phyloP scores from a whole-genome alignment of 2,329 filamentous ascomycete genomes.

The Teratosphaeria gauchensis region DNA sequence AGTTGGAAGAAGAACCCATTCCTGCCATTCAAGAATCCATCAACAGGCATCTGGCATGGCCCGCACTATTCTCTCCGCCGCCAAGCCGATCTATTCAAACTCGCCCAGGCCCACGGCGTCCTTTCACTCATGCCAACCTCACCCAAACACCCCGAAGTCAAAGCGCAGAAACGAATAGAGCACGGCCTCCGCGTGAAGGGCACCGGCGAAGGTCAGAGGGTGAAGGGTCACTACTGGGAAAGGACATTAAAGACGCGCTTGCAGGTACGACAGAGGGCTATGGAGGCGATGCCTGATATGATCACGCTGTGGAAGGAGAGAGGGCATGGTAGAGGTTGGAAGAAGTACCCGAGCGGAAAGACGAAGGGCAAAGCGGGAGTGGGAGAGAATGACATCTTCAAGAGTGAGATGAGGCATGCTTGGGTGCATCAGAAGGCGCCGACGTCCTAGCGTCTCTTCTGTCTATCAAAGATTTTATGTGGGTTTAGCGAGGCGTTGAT shows the following conservation, averaged over 20 bases:
- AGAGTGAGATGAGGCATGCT: conserved; percentile 6
- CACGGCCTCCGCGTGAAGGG: conserved; percentile 78
- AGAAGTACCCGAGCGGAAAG: conserved; percentile 53
- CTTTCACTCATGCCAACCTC: conserved; percentile 25
- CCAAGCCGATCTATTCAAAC: conserved; percentile 83
- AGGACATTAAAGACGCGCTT: conserved; percentile 72
- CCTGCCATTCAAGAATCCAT: conserved; percentile 63
- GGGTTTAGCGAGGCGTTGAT: not conserved
- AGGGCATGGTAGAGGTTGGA: conserved; percentile 65
- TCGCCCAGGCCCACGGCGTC: conserved; percentile 53
- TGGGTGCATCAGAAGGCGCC: conserved; percentile 7
- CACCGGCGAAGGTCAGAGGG: conserved; percentile 79
- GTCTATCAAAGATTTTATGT: not conserved
- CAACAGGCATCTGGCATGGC: conserved; percentile 73
- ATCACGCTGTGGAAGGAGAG: conserved; percentile 91
- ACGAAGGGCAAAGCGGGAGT: not conserved
- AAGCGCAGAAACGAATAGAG: conserved; percentile 63
- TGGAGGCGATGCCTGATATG: conserved; percentile 88
- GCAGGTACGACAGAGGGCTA: conserved; percentile 81
- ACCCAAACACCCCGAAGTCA: conserved; percentile 43
- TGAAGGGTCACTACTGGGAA: conserved; percentile 94
- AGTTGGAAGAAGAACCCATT: conserved; percentile 63
- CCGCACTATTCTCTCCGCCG: conserved; percentile 73
- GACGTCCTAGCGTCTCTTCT: not conserved
- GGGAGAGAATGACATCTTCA: conserved; percentile 5